Conservation (phyloP, 306 rosid genomes). For the Alnus glutinosa region DNA sequence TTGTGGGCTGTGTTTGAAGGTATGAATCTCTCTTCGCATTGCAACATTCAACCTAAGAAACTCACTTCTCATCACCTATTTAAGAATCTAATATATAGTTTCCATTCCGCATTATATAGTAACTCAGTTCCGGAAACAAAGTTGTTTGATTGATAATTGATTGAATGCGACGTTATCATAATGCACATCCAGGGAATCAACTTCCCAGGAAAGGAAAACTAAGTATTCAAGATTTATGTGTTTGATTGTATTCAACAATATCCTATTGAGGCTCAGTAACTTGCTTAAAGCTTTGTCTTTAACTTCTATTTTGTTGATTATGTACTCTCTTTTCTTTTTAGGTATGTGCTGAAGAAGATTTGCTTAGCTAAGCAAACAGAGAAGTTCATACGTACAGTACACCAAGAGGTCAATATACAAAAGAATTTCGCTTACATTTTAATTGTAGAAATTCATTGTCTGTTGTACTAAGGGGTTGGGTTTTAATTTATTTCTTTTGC, state of each 20-base stretch:
- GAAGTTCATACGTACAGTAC: slow-evolving; percentile 80
- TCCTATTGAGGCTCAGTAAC: not conserved
- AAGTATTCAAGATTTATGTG: slow-evolving; percentile 22
- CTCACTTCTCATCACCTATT: too few relatives aligned
- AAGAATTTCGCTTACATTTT: not conserved
- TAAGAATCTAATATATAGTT: too few relatives aligned
- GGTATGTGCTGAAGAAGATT: slow-evolving; percentile 90
- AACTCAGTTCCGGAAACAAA: too few relatives aligned
- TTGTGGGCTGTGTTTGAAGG: too few relatives aligned
- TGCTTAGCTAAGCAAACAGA: slow-evolving; percentile 76
- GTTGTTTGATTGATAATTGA: not conserved
- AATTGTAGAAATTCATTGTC: too few relatives aligned
- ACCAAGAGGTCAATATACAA: slow-evolving; percentile 72
- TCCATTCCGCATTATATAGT: too few relatives aligned
- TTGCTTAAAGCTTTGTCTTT: too few relatives aligned
- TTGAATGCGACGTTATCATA: not conserved
- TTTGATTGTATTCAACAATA: slow-evolving; percentile 8
- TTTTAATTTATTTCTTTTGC: too few relatives aligned
- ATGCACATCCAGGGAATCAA: not conserved
- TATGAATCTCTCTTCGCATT: too few relatives aligned
- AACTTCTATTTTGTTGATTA: too few relatives aligned
- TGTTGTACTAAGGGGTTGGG: too few relatives aligned
- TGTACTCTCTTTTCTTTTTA: slow-evolving; percentile 17
- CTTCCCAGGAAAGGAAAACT: slow-evolving; percentile 3
- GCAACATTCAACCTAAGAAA: too few relatives aligned